These are phyloP conservation scores for Pulveroboletus ravenelii DNA, from an alignment of 768 basidiomycete species.

Conservation along the genomic window DNA sequence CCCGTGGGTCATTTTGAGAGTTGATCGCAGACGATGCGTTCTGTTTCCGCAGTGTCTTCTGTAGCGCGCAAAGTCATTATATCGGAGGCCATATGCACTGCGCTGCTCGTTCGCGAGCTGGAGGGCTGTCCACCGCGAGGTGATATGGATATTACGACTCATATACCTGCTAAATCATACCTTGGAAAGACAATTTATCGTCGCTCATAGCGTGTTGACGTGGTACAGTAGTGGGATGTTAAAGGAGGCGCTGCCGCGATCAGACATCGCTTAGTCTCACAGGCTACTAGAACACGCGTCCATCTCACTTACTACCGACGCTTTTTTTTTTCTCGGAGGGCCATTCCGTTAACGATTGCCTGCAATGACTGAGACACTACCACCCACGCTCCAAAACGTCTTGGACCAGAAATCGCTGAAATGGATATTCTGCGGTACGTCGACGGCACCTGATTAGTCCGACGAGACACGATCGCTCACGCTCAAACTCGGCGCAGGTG, in stretches of 20 bases:
- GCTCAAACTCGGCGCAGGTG: constrained; percentile 50
- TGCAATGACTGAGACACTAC: constrained; percentile 56
- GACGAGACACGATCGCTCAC: constrained; percentile 12
- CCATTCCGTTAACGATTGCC: constrained; percentile 6
- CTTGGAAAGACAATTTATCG: constrained; percentile 35
- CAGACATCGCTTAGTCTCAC: constrained; percentile 12
- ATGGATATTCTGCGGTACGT: constrained; percentile 98
- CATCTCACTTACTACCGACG: constrained; percentile 7
- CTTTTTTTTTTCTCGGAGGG: background rate
- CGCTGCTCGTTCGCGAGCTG: constrained; percentile 85
- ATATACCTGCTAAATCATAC: constrained; percentile 25
- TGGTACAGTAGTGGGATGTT: constrained; percentile 10
- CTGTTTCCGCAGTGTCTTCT: constrained; percentile 92
- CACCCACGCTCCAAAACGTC: constrained; percentile 89
- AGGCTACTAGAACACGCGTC: constrained; percentile 16
- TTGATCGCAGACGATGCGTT: constrained; percentile 81
- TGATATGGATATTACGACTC: background rate
- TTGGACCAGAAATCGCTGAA: constrained; percentile 90
- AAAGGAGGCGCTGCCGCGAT: constrained; percentile 3
- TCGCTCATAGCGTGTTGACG: constrained; percentile 22
- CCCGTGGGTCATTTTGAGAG: constrained; percentile 81
- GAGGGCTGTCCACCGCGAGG: constrained; percentile 50
- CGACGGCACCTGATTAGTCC: constrained; percentile 7
- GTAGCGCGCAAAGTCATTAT: constrained; percentile 84
- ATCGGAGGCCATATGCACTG: constrained; percentile 85